Conservation (phyloP, 2,329 filamentous ascomycete genomes). For the Claviceps arundinis region DNA sequence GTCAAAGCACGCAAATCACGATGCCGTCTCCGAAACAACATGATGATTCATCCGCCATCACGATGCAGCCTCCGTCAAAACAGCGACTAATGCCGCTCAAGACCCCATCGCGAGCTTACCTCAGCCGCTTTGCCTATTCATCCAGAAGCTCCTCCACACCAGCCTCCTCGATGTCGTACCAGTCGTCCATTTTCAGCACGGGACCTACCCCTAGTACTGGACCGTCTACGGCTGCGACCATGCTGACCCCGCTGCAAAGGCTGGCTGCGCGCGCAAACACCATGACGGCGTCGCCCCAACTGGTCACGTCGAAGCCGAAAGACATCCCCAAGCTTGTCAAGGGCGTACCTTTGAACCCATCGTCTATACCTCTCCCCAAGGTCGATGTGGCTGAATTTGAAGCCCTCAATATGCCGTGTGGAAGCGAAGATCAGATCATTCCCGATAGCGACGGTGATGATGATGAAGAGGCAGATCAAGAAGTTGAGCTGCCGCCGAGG, state of each 20-base stretch:
- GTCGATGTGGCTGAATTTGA: conserved; percentile 40
- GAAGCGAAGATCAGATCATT: conserved; percentile 45
- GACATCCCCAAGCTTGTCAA: conserved; percentile 16
- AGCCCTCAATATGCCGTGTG: conserved; percentile 31
- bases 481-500: conserved; percentile 17
- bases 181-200: conserved; percentile 23
- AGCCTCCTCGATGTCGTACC: conserved; percentile 19
- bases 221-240: conserved; percentile 28
- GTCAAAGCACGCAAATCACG: not conserved
- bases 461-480: conserved; percentile 27
- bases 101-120: conserved; percentile 18
- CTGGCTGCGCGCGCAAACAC: conserved; percentile 32
- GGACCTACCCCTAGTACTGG: conserved; percentile 27
- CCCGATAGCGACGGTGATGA: conserved; percentile 40
- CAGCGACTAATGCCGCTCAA: conserved; percentile 10
- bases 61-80: conserved; percentile 15
- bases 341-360: conserved; percentile 34
- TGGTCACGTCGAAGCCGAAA: conserved; percentile 16
- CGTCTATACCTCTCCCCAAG: conserved; percentile 41
- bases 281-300: conserved; percentile 15
- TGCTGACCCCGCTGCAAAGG: conserved; percentile 40
- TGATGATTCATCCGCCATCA: not conserved
- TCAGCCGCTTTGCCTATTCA: conserved; percentile 23
- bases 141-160: conserved; percentile 20
- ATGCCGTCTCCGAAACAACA: not conserved